phyloP scores from a whole-genome alignment of 2,329 filamentous ascomycete genomes.

The Leptographium lundbergii region DNA sequence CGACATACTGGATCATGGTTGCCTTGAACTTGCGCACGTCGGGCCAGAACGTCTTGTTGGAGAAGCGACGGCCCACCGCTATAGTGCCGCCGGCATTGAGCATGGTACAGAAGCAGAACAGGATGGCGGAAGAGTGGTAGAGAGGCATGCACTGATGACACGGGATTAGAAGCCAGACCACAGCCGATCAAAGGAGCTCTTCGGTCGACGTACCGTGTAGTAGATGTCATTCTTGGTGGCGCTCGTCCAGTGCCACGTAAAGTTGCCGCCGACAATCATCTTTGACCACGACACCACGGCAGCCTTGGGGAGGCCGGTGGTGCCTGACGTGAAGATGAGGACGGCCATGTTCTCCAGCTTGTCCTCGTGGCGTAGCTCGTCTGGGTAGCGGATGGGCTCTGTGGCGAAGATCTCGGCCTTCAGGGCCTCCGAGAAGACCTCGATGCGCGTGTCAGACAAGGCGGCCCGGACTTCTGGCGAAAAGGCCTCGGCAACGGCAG shows the following conservation, averaged over 20 bases:
- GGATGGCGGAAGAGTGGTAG: constrained; percentile 68
- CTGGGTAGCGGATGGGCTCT: constrained; percentile 42
- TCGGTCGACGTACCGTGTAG: constrained; percentile 49
- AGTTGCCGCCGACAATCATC: constrained; percentile 36
- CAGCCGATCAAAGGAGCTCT: too few species aligned
- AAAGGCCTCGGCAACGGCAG: constrained; percentile 40
- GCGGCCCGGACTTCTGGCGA: constrained; percentile 42
- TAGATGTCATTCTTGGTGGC: constrained; percentile 54
- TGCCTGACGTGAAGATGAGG: constrained; percentile 77
- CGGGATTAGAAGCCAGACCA: not conserved
- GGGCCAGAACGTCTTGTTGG: constrained; percentile 62
- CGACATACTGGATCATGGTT: constrained; percentile 76
- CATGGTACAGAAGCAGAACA: constrained; percentile 54
- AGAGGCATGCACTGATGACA: constrained; percentile 65
- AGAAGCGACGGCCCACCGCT: constrained; percentile 66
- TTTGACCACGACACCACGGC: constrained; percentile 67
- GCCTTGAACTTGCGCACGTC: constrained; percentile 59
- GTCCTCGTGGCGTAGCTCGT: constrained; percentile 40
- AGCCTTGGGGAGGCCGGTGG: constrained; percentile 72
- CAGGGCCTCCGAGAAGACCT: constrained; percentile 46
- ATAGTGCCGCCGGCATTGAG: constrained; percentile 52
- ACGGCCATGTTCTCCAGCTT: constrained; percentile 47
- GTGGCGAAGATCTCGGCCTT: constrained; percentile 40
- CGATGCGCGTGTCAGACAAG: constrained; percentile 40
- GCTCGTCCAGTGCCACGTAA: constrained; percentile 42